These are phyloP conservation scores for Actinomortierella ambigua DNA, from an alignment of 371 early-diverging fungal species.

Conservation along the genomic window DNA sequence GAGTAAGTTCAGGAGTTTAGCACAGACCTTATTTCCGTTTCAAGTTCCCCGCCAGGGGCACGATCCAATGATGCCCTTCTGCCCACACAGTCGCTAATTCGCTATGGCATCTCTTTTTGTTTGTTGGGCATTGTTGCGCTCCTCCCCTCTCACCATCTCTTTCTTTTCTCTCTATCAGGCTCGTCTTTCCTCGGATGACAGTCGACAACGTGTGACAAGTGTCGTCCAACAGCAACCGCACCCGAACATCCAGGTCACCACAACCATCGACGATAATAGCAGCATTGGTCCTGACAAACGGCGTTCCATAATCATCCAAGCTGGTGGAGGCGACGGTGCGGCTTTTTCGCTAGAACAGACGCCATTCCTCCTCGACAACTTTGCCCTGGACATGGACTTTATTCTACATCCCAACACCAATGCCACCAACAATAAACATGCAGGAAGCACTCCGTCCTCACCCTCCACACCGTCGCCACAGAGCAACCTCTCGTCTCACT, in stretches of 20 bases:
- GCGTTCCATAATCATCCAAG: constrained; percentile 25
- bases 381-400: too few relatives aligned
- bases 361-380: constrained; percentile 39
- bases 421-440: constrained; percentile 1
- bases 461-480: neutral
- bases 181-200: too few relatives aligned
- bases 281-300: constrained; percentile 14
- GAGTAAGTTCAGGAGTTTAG: too few relatives aligned
- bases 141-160: too few relatives aligned
- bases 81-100: too few relatives aligned
- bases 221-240: constrained; percentile 17
- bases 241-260: constrained; percentile 19
- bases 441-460: constrained; percentile 1
- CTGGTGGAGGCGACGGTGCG: constrained; percentile 40
- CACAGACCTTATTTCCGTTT: too few relatives aligned
- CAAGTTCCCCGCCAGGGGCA: too few relatives aligned
- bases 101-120: too few relatives aligned
- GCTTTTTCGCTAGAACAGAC: constrained; percentile 25
- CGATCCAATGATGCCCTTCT: too few relatives aligned
- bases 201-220: too few relatives aligned
- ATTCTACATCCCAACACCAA: constrained; percentile 5
- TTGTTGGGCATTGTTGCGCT: too few relatives aligned
- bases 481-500: neutral
- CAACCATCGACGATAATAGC: constrained; percentile 17
- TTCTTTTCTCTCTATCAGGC: too few relatives aligned